Percentiles rank a stretch among this genome's conserved stretches.
phyloP scores from a whole-genome alignment of 208 protist species.

The Naegleria gruberi region DNA sequence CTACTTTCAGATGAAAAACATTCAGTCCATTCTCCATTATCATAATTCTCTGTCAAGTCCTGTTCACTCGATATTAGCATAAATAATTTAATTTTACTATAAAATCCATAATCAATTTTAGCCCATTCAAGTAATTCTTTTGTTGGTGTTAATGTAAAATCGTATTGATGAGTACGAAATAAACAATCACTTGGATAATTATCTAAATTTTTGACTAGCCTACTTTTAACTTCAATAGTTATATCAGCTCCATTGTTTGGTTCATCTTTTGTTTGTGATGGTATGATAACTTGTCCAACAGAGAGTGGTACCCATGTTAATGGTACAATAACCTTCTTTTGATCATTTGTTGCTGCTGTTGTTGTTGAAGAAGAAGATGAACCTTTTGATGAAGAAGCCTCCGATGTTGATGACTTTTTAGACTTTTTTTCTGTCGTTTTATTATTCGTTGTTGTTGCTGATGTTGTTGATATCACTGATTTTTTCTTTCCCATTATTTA shows the following conservation, averaged over 20 bases:
- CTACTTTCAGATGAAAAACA: not conserved
- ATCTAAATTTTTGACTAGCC: not conserved
- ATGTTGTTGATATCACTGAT: no score
- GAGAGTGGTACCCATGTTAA: not conserved
- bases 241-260: not conserved
- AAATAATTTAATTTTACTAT: not conserved
- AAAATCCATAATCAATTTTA: not conserved
- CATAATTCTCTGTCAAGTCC: not conserved
- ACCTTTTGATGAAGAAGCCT: not conserved
- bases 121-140: not conserved
- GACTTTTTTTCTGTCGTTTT: no score
- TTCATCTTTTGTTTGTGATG: not conserved
- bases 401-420: no score
- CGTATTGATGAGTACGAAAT: not conserved
- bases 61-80: not conserved
- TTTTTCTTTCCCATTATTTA: no score
- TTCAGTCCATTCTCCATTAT: not conserved
- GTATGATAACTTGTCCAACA: not conserved
- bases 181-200: not conserved
- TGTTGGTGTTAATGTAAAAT: not conserved
- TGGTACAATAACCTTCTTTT: not conserved
- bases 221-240: not conserved
- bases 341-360: not conserved
- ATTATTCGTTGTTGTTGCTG: no score
- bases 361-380: not conserved